Evolutionary conservation across 495 filamentous ascomycete species (phyloP).

Genomic region (Penicillium nucicola): DNA sequence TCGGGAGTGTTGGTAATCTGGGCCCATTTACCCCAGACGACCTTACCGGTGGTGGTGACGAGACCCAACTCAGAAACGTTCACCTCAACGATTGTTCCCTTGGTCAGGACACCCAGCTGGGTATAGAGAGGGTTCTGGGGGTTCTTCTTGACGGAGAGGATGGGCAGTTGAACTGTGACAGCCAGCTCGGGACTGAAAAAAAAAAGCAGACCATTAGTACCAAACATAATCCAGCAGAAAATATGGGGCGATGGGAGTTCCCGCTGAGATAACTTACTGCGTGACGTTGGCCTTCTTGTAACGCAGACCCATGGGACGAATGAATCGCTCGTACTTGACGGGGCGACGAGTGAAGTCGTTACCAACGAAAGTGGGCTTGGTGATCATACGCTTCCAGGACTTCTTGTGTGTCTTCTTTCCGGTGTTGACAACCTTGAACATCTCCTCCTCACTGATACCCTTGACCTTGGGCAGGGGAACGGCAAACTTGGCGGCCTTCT

Average conservation of each 20-base stretch:
- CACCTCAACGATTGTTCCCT: slow-evolving; percentile 93
- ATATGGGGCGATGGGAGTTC: not conserved
- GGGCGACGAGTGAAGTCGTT: slow-evolving; percentile 87
- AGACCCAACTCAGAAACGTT: slow-evolving; percentile 92
- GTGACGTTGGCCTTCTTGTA: slow-evolving; percentile 97
- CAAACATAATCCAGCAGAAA: not conserved
- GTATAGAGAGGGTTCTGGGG: slow-evolving; percentile 94
- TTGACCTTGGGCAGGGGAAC: slow-evolving; percentile 93
- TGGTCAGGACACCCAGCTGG: slow-evolving; percentile 88
- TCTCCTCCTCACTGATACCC: slow-evolving; percentile 94
- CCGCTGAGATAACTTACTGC: slow-evolving; percentile 34
- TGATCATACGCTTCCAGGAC: slow-evolving; percentile 94
- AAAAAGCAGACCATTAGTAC: slow-evolving; percentile 13
- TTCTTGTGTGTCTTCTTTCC: slow-evolving; percentile 78
- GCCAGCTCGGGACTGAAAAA: slow-evolving; percentile 62
- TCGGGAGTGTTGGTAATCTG: slow-evolving; percentile 70
- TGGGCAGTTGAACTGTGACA: slow-evolving; percentile 90
- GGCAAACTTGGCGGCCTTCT: slow-evolving; percentile 93
- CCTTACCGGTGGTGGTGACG: slow-evolving; percentile 89
- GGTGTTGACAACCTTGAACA: slow-evolving; percentile 97
- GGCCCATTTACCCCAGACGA: slow-evolving; percentile 86
- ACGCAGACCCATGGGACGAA: slow-evolving; percentile 74
- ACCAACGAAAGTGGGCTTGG: slow-evolving; percentile 86
- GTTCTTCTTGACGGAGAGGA: slow-evolving; percentile 97
- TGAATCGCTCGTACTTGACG: slow-evolving; percentile 93